These are phyloP conservation scores for Talaromyces sp. DNA, from an alignment of 2,329 filamentous ascomycete genomes.

Conservation along the genomic window DNA sequence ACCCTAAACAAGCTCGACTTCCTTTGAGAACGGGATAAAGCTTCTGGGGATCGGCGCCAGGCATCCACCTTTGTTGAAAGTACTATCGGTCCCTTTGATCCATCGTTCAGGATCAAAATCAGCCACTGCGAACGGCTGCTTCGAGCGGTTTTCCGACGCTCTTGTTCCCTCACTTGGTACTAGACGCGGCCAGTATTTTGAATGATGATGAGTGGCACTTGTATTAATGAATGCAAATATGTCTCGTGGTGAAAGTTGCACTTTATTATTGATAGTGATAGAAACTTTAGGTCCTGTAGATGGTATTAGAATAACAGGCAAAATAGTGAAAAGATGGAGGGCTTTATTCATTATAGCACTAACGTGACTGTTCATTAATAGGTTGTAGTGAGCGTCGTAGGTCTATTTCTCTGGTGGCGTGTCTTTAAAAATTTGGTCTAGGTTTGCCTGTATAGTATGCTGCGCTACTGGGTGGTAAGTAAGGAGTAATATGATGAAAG, in stretches of 20 bases:
- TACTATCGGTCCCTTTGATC: neutral
- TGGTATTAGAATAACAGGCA: neutral
- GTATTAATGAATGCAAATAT: neutral
- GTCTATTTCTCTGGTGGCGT: neutral
- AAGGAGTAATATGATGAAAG: slow-evolving; percentile 6
- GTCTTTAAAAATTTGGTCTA: neutral
- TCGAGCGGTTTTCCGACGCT: neutral
- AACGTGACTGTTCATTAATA: neutral
- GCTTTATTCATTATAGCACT: neutral
- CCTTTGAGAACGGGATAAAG: neutral
- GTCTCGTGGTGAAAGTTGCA: neutral
- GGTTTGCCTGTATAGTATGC: neutral
- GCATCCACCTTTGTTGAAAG: neutral
- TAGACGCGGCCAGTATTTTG: neutral
- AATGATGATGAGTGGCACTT: neutral
- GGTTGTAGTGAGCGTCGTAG: neutral
- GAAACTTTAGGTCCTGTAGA: neutral
- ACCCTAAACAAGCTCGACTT: neutral
- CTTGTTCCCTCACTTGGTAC: neutral
- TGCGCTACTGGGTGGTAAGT: neutral
- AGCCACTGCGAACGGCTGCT: neutral
- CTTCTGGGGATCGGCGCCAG: neutral
- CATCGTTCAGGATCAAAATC: neutral
- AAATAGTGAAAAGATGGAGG: neutral
- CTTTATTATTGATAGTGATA: neutral